Percentiles rank a stretch among this genome's conserved stretches.
phyloP scores from a whole-genome alignment of 1,284 basidiomycete species.

The Pseudozyma tsukubaensis region DNA sequence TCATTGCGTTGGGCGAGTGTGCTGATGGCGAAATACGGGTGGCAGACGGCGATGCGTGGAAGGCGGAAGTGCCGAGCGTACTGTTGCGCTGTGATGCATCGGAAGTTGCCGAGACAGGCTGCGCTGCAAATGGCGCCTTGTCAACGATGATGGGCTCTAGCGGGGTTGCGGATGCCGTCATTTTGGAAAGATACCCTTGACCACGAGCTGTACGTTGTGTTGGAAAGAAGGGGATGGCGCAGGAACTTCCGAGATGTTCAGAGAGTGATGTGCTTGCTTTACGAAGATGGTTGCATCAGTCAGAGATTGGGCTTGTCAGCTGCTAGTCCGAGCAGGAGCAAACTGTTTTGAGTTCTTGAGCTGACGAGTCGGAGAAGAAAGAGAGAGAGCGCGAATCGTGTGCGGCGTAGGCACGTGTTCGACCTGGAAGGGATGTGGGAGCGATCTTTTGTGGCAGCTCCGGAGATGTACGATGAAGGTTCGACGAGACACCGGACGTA shows the following conservation, averaged over 20 bases:
- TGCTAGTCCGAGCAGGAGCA: background rate
- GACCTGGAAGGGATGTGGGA: too few relatives aligned
- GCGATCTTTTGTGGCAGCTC: too few relatives aligned
- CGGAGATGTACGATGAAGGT: too few relatives aligned
- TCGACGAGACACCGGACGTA: too few relatives aligned
- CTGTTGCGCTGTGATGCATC: slow-evolving; percentile 3
- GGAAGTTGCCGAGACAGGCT: slow-evolving; percentile 13
- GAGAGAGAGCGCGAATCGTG: too few relatives aligned
- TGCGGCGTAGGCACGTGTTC: too few relatives aligned
- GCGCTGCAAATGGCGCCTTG: slow-evolving; percentile 9
- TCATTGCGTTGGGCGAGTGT: slow-evolving; percentile 23
- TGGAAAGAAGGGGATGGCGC: background rate
- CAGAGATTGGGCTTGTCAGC: background rate
- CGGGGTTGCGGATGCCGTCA: slow-evolving; percentile 21
- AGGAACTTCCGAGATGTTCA: too few relatives aligned
- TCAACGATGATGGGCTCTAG: slow-evolving; percentile 31
- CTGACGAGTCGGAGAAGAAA: background rate
- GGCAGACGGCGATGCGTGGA: slow-evolving; percentile 7
- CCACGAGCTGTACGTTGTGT: too few relatives aligned
- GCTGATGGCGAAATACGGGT: slow-evolving; percentile 11
- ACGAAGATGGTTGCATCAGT: background rate
- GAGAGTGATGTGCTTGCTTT: too few relatives aligned
- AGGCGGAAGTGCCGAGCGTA: background rate
- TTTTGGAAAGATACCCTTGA: background rate
- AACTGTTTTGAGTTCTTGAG: background rate